phyloP scores from a whole-genome alignment of 2,329 filamentous ascomycete genomes.

The Didymella glomerata region DNA sequence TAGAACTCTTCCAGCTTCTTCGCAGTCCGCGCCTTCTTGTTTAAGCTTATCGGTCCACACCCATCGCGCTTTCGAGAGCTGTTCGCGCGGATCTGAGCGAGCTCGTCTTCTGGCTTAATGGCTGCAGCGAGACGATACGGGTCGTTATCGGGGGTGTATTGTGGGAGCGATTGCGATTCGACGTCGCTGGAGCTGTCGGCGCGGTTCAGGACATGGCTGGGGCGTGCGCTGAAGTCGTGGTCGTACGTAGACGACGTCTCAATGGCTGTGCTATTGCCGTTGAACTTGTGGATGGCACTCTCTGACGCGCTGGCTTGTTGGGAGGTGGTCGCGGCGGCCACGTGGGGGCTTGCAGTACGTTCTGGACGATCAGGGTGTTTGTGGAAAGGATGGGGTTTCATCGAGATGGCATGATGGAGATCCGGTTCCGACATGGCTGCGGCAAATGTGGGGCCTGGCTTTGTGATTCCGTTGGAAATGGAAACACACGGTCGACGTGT shows the following conservation, averaged over 20 bases:
- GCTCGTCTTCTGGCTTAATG: conserved; percentile 79
- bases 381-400: conserved; percentile 57
- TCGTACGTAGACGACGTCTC: conserved; percentile 45
- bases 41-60: conserved; percentile 55
- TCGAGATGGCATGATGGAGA: conserved; percentile 58
- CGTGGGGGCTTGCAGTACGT: conserved; percentile 43
- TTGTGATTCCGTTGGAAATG: not conserved
- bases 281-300: conserved; percentile 28
- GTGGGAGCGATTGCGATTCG: conserved; percentile 62
- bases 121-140: conserved; percentile 80
- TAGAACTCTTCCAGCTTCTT: conserved; percentile 82
- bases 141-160: conserved; percentile 72
- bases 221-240: conserved; percentile 48
- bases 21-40: conserved; percentile 54
- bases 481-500: not conserved
- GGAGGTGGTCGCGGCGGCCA: conserved; percentile 31
- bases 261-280: conserved; percentile 52
- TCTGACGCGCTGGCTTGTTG: conserved; percentile 29
- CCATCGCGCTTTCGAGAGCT: conserved; percentile 76
- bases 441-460: not conserved
- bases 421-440: conserved; percentile 54
- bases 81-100: conserved; percentile 81
- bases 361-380: conserved; percentile 39
- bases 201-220: conserved; percentile 44
- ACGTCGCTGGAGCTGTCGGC: conserved; percentile 41